Base-by-base conservation (phyloP, 1,284 basidiomycete genomes). In the Gymnopus androsaceus region DNA sequence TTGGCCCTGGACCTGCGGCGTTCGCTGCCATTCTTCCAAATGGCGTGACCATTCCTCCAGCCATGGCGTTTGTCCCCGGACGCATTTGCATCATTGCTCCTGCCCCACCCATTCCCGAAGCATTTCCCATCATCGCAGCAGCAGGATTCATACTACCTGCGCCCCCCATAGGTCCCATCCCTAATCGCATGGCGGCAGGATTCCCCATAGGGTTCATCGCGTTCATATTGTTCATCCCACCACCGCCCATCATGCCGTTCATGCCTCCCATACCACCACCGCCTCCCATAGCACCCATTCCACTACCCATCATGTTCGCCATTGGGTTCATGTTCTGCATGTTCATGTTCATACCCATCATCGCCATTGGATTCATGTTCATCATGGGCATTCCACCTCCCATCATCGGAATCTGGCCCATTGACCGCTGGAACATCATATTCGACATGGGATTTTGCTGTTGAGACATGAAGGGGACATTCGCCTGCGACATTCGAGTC, bases 401-500 rank as follows among this genome's bases (percentile, higher is more conserved):
- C 36, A 54, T 69, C 69, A 74, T 73, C n/a, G 75, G 76, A 62
- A 81, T 76, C 61, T 83, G 80, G 54, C 75, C 74, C 76, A 84
- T 80, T 69, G 82, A 79, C 19, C 83, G 79, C 55, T 84, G 81
- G 61, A 82, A 70, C 67, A 79, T 78, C 62, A 80, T 74, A 72
- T 83, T 79, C 49, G 78, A 70, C 59, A 81, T 77, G 45, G 78
- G 74, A 28, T 75, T 75, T 51, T 69, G 64, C 55, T 69, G 72
- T 55, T 69, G 73, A 5, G 67, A 61, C 34, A 70, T 58, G 38
- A 72, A 70, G 4, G 67, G 61, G 30, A 72, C 66, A 38, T 63
- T 62, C 19, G 65, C 64, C 1, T 68, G 59, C 0, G 69, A 66
- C 37, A 70, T 67, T 23, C 69, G 48, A 17, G 40, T 56, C 27